Conservation (phyloP, 192 early-diverging fungal genomes). For the Geranomyces michiganensis region DNA sequence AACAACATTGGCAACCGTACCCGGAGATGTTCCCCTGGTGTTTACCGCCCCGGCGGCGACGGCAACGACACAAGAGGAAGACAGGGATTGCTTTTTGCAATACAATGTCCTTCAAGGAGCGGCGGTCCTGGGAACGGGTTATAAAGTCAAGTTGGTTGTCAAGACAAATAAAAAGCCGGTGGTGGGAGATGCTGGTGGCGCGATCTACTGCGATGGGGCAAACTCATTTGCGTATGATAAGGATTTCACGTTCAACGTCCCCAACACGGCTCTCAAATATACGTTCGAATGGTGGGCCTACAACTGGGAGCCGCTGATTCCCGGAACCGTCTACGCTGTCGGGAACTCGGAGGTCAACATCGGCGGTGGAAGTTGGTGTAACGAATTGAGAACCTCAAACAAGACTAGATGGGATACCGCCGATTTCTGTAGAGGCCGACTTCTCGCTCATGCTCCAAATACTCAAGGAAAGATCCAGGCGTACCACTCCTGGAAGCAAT, state of each 20-base stretch:
- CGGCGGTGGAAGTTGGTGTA: slow-evolving; percentile 3
- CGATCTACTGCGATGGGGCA: neutral
- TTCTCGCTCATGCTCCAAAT: neutral
- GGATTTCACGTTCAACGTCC: neutral
- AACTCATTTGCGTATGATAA: slow-evolving; percentile 4
- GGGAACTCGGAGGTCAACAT: neutral
- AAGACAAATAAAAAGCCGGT: neutral
- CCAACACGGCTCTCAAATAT: neutral
- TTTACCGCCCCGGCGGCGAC: neutral
- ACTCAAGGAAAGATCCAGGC: neutral
- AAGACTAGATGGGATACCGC: neutral
- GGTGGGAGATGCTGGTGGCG: neutral
- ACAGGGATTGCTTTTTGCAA: neutral
- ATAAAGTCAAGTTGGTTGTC: neutral
- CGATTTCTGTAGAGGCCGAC: neutral
- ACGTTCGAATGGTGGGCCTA: slow-evolving; percentile 5
- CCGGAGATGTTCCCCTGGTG: too few species aligned
- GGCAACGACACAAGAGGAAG: neutral
- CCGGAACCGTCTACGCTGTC: neutral
- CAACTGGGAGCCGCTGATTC: neutral
- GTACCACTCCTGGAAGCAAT: neutral
- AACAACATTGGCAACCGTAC: too few species aligned
- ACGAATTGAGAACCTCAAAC: neutral
- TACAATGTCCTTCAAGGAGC: neutral
- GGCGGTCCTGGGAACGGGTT: neutral